These are phyloP conservation scores for Coemansia asiatica DNA, from an alignment of 192 early-diverging fungal species.

Conservation along the genomic window DNA sequence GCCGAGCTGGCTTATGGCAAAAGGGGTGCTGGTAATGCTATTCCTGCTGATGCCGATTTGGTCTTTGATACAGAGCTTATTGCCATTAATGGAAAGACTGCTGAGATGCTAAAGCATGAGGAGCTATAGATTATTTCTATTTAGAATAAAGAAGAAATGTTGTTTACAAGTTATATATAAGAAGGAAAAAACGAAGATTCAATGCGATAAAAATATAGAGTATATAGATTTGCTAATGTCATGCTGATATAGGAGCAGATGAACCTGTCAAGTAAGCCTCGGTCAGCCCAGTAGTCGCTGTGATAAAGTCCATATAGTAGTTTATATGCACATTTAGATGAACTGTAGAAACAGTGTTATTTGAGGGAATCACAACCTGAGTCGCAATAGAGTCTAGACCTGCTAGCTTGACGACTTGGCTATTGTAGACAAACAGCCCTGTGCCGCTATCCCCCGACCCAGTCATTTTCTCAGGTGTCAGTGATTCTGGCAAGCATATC, in stretches of 20 bases:
- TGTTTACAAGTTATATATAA: too few relatives aligned
- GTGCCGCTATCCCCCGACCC: slow-evolving; percentile 39
- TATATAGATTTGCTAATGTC: background rate
- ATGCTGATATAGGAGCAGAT: background rate
- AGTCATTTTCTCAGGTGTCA: slow-evolving; percentile 27
- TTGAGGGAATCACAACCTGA: background rate
- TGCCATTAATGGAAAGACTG: slow-evolving; percentile 49
- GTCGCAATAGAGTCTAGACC: slow-evolving; percentile 35
- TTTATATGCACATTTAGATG: slow-evolving; percentile 39
- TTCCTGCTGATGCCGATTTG: slow-evolving; percentile 75
- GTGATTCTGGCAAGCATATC: slow-evolving; percentile 7
- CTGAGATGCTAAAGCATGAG: slow-evolving; percentile 4
- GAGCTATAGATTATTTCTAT: slow-evolving; percentile 24
- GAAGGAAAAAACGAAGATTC: background rate
- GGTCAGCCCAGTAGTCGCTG: slow-evolving; percentile 24
- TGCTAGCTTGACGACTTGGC: slow-evolving; percentile 16
- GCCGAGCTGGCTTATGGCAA: slow-evolving; percentile 80
- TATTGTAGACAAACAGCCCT: slow-evolving; percentile 24
- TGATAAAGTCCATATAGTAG: slow-evolving; percentile 48
- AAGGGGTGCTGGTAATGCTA: slow-evolving; percentile 66
- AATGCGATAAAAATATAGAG: too few relatives aligned
- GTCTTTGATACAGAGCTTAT: slow-evolving; percentile 78
- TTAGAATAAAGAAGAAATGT: too few relatives aligned
- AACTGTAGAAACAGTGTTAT: slow-evolving; percentile 20
- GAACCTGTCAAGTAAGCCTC: slow-evolving; percentile 9